Evolutionary conservation across 2,329 filamentous ascomycete species (phyloP).

Genomic region (Parascedosporium putredinis): DNA sequence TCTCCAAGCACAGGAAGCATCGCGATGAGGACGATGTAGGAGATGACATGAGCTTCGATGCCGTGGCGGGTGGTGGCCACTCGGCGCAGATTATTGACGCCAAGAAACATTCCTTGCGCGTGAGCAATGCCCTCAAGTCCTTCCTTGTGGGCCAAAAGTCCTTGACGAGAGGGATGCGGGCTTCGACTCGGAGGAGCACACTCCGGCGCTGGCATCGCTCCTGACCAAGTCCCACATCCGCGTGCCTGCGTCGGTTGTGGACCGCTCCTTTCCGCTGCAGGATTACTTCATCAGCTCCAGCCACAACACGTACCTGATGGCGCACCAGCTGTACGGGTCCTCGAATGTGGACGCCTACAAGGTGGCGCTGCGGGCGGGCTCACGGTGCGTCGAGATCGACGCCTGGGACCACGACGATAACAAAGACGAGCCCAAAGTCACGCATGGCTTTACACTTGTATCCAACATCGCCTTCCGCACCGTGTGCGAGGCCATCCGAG

Average conservation of each 20-base stretch:
- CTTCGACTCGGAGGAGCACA: constrained; percentile 31
- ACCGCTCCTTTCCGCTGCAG: constrained; percentile 49
- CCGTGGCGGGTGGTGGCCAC: constrained; percentile 51
- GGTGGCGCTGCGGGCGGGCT: constrained; percentile 49
- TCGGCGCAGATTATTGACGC: constrained; percentile 33
- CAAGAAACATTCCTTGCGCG: constrained; percentile 42
- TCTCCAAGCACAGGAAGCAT: neutral
- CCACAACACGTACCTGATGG: constrained; percentile 63
- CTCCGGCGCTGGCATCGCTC: constrained; percentile 35
- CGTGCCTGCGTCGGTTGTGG: constrained; percentile 43
- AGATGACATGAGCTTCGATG: constrained; percentile 37
- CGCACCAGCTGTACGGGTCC: constrained; percentile 56
- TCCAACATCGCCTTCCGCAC: constrained; percentile 54
- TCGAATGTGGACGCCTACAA: constrained; percentile 55
- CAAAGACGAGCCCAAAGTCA: constrained; percentile 56
- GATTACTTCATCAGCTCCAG: constrained; percentile 65
- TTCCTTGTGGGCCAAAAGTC: constrained; percentile 44
- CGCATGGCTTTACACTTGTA: constrained; percentile 58
- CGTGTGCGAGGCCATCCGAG: constrained; percentile 55
- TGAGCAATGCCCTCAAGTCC: constrained; percentile 47
- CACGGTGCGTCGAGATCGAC: constrained; percentile 63
- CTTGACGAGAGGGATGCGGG: constrained; percentile 37
- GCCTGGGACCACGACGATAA: constrained; percentile 58
- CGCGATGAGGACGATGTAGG: constrained; percentile 42
- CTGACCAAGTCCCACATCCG: constrained; percentile 46